These are phyloP conservation scores for Rhynchospora pubera DNA, from an alignment of 176 grass and related monocot genomes.

Conservation along the genomic window DNA sequence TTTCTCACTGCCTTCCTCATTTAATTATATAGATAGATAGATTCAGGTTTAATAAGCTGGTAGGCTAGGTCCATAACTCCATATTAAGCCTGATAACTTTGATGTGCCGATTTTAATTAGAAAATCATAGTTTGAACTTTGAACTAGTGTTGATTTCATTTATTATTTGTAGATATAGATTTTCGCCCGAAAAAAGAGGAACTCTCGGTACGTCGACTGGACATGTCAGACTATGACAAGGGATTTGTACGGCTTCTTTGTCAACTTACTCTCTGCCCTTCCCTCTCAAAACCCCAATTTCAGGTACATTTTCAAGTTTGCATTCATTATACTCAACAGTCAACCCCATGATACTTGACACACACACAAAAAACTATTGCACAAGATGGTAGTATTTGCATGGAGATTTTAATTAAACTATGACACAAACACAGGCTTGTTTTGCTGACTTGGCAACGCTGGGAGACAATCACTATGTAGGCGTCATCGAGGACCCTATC, in stretches of 20 bases:
- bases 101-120: neutral
- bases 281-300: neutral
- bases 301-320: neutral
- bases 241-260: too few species aligned
- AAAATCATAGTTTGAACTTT: neutral
- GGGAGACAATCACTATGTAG: too few species aligned
- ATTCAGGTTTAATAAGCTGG: neutral
- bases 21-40: neutral
- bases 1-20: neutral
- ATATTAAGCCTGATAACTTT: neutral
- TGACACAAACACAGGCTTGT: too few species aligned
- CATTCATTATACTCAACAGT: too few species aligned
- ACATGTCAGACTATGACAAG: neutral
- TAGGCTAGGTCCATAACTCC: neutral
- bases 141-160: neutral
- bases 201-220: neutral
- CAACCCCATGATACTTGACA: neutral
- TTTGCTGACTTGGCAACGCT: too few species aligned
- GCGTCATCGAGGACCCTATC: too few species aligned
- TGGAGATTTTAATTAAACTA: too few species aligned
- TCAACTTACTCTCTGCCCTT: too few species aligned
- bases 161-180: neutral
- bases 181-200: neutral
- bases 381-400: neutral
- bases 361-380: neutral